Conservation (phyloP, 352 stramenopile genomes). For the Phytophthora fragariaefolia region DNA sequence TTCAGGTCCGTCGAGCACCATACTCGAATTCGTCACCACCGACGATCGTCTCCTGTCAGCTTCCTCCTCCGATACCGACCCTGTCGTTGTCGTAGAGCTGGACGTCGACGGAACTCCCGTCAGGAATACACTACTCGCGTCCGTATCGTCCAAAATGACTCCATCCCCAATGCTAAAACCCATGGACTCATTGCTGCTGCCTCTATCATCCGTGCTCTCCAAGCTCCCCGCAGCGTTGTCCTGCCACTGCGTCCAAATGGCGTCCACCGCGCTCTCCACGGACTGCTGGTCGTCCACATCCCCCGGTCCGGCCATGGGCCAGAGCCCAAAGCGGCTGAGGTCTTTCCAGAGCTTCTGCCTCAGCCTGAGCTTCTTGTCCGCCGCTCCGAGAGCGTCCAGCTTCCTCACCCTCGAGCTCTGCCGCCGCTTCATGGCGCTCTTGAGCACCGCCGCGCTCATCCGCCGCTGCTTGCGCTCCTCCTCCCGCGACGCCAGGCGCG, state of each 20-base stretch:
- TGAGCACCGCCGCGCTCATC: slow-evolving; percentile 15
- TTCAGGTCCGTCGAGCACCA: slow-evolving; percentile 26
- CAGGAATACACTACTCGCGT: slow-evolving; percentile 36
- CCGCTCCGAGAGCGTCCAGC: slow-evolving; percentile 36
- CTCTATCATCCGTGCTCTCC: background rate
- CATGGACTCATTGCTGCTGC: slow-evolving; percentile 1
- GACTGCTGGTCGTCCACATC: slow-evolving; percentile 34
- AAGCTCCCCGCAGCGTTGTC: slow-evolving; percentile 7
- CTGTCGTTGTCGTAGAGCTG: background rate
- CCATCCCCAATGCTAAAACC: slow-evolving; percentile 1
- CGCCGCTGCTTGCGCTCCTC: slow-evolving; percentile 25
- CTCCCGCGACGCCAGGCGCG: slow-evolving; percentile 40
- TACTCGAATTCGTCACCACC: slow-evolving; percentile 7
- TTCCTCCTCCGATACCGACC: background rate
- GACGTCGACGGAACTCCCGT: slow-evolving; percentile 30
- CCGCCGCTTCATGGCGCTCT: slow-evolving; percentile 30
- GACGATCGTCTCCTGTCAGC: slow-evolving; percentile 8
- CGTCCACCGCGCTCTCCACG: slow-evolving; percentile 55
- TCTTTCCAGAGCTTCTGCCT: slow-evolving; percentile 66
- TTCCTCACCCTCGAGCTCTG: slow-evolving; percentile 40
- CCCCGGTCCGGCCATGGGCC: slow-evolving; percentile 37
- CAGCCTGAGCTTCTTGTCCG: slow-evolving; percentile 39
- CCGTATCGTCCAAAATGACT: slow-evolving; percentile 12
- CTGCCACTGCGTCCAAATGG: slow-evolving; percentile 69
- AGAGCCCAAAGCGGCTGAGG: slow-evolving; percentile 62